phyloP scores from a whole-genome alignment of 495 filamentous ascomycete species.

The Talaromyces thailandensis region DNA sequence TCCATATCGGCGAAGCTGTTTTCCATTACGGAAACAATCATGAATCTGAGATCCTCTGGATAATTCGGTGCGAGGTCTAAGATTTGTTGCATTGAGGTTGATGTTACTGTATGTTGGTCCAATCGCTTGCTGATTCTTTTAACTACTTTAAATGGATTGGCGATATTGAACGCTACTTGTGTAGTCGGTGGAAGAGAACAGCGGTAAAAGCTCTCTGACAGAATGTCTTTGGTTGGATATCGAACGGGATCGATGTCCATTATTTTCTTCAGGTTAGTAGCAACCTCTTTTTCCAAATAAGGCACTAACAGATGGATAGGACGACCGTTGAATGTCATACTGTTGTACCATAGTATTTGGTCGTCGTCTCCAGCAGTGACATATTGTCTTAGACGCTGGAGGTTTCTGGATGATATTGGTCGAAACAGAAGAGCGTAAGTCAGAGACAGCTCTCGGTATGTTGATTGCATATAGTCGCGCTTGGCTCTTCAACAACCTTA shows the following conservation, averaged over 20 bases:
- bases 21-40: constrained; percentile 5
- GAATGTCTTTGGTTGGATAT: constrained; percentile 6
- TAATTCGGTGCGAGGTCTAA: constrained; percentile 1
- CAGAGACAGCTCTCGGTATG: constrained; percentile 1
- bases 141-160: neutral
- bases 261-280: neutral
- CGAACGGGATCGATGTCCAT: constrained; percentile 4
- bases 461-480: constrained; percentile 3
- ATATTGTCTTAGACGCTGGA: constrained; percentile 1
- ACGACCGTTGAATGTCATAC: constrained; percentile 3
- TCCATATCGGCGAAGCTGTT: constrained; percentile 2
- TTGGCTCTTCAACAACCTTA: neutral
- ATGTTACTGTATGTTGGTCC: constrained; percentile 4
- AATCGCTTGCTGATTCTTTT: constrained; percentile 1
- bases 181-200: neutral
- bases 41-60: constrained; percentile 6
- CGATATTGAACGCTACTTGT: constrained; percentile 4
- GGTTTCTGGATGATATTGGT: constrained; percentile 6
- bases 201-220: constrained; percentile 7
- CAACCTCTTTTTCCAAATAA: neutral
- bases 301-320: neutral
- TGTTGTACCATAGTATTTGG: neutral
- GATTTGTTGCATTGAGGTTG: constrained; percentile 8
- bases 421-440: constrained; percentile 7
- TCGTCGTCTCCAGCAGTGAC: constrained; percentile 1